Conservation (phyloP, 192 early-diverging fungal species). For the Backusella liffmaniae region DNA sequence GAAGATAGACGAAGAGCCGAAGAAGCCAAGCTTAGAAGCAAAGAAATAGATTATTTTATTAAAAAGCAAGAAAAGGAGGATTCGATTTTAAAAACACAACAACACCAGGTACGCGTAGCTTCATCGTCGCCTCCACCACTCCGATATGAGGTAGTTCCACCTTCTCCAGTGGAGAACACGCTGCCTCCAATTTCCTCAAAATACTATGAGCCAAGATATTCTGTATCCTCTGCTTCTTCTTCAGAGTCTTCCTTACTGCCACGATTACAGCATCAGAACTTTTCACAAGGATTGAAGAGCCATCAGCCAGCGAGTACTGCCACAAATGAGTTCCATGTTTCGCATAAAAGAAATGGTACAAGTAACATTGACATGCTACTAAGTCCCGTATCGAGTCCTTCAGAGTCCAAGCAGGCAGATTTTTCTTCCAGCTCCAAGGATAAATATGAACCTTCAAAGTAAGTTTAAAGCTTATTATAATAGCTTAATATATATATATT, state of each 20-base stretch:
- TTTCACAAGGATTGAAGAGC: background rate
- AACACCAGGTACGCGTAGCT: background rate
- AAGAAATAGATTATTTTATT: slow-evolving; percentile 42
- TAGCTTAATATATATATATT: background rate
- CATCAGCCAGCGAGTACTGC: background rate
- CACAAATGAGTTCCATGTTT: background rate
- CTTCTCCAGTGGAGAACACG: background rate
- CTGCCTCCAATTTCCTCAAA: slow-evolving; percentile 2
- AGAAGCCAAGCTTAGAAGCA: slow-evolving; percentile 46
- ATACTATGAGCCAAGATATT: background rate
- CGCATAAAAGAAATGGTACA: background rate
- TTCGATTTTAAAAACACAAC: background rate
- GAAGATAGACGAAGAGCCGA: slow-evolving; percentile 52
- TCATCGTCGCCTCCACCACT: background rate
- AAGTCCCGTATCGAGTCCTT: background rate
- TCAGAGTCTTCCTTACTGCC: background rate
- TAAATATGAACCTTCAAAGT: slow-evolving; percentile 3
- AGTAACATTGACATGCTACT: slow-evolving; percentile 17
- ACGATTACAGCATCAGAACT: background rate
- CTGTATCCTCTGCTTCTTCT: background rate
- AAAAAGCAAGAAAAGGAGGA: slow-evolving; percentile 20
- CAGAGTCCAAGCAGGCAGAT: background rate
- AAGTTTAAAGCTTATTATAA: background rate
- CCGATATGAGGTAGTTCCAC: background rate
- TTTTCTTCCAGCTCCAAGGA: background rate